A percentile compares a stretch with the other conserved stretches of the same genome.
Evolutionary conservation across 108 stramenopile genomes (phyloP).

Genomic region (Skeletonema marinoi): DNA sequence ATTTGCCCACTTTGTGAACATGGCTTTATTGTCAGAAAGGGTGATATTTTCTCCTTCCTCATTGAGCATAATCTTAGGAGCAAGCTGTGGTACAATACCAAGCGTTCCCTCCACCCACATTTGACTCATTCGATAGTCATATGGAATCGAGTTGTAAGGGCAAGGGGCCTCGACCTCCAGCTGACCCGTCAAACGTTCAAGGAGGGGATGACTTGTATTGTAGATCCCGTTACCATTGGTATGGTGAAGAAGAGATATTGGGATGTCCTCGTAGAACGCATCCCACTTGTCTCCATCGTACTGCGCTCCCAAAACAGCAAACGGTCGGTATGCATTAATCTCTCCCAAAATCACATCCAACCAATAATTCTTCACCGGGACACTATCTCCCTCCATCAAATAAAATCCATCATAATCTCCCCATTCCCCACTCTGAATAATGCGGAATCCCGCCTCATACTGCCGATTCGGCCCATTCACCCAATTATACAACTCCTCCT

Average conservation of each 20-base stretch:
- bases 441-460: slow-evolving; percentile 68
- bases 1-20: slow-evolving; percentile 61
- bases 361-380: slow-evolving; percentile 69
- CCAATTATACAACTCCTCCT: slow-evolving; percentile 68
- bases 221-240: slow-evolving; percentile 82
- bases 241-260: slow-evolving; percentile 61
- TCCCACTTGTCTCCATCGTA: slow-evolving; percentile 71
- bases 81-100: slow-evolving; percentile 51
- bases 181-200: slow-evolving; percentile 61
- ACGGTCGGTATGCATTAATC: slow-evolving; percentile 51
- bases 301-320: slow-evolving; percentile 69
- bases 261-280: slow-evolving; percentile 67
- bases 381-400: slow-evolving; percentile 71
- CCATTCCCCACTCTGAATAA: slow-evolving; percentile 68
- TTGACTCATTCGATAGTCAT: slow-evolving; percentile 71
- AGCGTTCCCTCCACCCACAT: slow-evolving; percentile 71
- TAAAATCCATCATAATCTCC: slow-evolving; percentile 72
- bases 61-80: slow-evolving; percentile 68
- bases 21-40: slow-evolving; percentile 53
- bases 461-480: slow-evolving; percentile 79
- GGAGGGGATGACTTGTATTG: slow-evolving; percentile 64
- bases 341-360: slow-evolving; percentile 63
- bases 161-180: slow-evolving; percentile 64
- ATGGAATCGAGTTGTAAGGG: slow-evolving; percentile 69
- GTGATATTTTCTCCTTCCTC: slow-evolving; percentile 71